Evolutionary conservation across 208 protist species (phyloP), one percentile per base, ranked within the genome.

Genomic region (Trypanosoma scelopori): DNA sequence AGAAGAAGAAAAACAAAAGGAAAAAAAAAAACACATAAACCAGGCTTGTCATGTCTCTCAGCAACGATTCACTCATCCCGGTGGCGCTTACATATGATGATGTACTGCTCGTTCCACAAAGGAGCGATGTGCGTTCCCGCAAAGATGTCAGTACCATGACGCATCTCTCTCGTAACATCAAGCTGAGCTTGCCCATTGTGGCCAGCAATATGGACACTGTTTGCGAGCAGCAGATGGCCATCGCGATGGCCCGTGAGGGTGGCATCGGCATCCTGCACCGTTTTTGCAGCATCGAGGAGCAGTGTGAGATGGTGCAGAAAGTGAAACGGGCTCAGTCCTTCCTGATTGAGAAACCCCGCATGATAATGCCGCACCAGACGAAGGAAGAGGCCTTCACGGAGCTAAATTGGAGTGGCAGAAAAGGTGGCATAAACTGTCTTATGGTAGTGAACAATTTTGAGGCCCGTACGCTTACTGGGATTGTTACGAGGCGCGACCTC

Each of bases 151-250:
- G 46, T 56, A 91, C 85, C 4, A 62, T 27, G 18, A 92, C 91
- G 6, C 70, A 76, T 27, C 79, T 96, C 32, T 87, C 82, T 20
- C 82, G 81, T 56, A 78, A 91, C 68, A 84, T 94, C 53, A 76
- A 66, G 16, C 73, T 96, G 5, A 56, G 84, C 46, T 87, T 94
- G 12, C 91, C 91, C 28, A 87, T 96, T 53, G 87, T 96, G 27
- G 88, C 88, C n/a, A 91, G 82, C 57, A 96, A 96, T 78, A 96
- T 96, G 91, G 91, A 96, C 73, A 96, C 91, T 23, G 91, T 96
- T 18, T 94, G 87, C 69, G 90, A 96, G 63, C 82, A 91, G 70
- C 83, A 93, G 76, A 96, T 79, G 4, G 87, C 90, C 41, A 78
- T 96, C 22, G 76, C 76, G 23, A 92, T 96, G 82, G 90, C 90